Evolutionary conservation across 495 filamentous ascomycete genomes (phyloP), one percentile per base, ranked within the genome.

Genomic region (Hypoxylon perforatum): DNA sequence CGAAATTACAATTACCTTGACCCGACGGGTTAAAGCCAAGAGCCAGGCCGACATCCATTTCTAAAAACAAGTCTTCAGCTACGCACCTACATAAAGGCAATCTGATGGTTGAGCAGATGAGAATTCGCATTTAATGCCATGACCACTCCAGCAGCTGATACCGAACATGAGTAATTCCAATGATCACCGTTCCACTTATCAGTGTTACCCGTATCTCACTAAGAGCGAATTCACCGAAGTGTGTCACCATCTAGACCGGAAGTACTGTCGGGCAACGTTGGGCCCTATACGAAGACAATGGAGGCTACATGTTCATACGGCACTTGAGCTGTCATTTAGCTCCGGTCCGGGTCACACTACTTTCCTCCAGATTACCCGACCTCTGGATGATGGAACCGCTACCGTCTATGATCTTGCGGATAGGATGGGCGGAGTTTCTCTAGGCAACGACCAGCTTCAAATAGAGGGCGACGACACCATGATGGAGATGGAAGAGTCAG

Each of bases 191-290:
- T 59, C 69, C 36, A 63, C 36, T 36, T 74, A 79, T 61, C 18
- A 69, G 39, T 74, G 69, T 38, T 86, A 82, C 67, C 88, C 88
- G n/a, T 86, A 85, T 51, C 79, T 91, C 12, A 83, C 79, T 18
- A 64, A 71, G 17, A 80, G 81, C 25, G 87, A 91, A 67, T 92
- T 92, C 60, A 74, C 84, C 33, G 73, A 81, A 69, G 86, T 81
- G 50, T 90, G 88, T 75, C 81, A 86, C 71, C 79, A 79, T 38
- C 79, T 92, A 18, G 81, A 84, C 39, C 74, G 84, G 65, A 82
- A 78, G 67, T 85, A 88, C 74, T 71, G 78, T 51, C 78, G 73
- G 56, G 82, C 82, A 19, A 79, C 73, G n/a, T 68, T 86, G 9
- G 83, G 84, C 1, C 76, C 80, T n/a, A 57, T 78, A 1, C 71